Conservation (phyloP, 305 asterid genomes). For the Withania somnifera region DNA sequence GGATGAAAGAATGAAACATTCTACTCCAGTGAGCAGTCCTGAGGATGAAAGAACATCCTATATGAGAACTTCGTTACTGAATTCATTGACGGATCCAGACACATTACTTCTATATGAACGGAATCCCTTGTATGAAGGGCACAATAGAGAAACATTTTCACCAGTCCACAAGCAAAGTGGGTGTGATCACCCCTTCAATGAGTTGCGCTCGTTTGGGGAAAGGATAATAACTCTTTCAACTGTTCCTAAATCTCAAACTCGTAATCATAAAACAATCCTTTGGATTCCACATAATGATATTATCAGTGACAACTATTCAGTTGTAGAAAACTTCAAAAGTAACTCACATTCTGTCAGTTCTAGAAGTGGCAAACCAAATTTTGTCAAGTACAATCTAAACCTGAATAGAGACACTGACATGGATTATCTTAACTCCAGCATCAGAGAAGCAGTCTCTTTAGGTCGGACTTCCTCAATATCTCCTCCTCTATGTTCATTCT, state of each 20-base stretch:
- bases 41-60: slow-evolving; percentile 48
- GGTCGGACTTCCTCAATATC: slow-evolving; percentile 48
- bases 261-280: slow-evolving; percentile 25
- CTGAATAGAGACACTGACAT: slow-evolving; percentile 4
- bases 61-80: slow-evolving; percentile 37
- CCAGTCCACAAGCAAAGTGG: slow-evolving; percentile 11
- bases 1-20: slow-evolving; percentile 39
- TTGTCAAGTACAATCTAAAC: slow-evolving; percentile 12
- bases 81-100: slow-evolving; percentile 37
- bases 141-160: slow-evolving; percentile 18
- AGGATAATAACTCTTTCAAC: slow-evolving; percentile 22
- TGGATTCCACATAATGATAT: slow-evolving; percentile 36
- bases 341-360: slow-evolving; percentile 9
- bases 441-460: slow-evolving; percentile 70
- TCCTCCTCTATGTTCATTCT: slow-evolving; percentile 69
- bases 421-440: slow-evolving; percentile 38
- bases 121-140: slow-evolving; percentile 67
- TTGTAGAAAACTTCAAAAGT: slow-evolving; percentile 16
- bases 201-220: slow-evolving; percentile 19
- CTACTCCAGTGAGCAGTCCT: slow-evolving; percentile 61
- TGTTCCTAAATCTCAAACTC: slow-evolving; percentile 20
- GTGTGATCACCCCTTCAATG: slow-evolving; percentile 6
- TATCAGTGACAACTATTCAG: slow-evolving; percentile 13
- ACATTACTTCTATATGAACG: slow-evolving; percentile 46
- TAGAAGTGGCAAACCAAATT: slow-evolving; percentile 12